Evolutionary conservation across 176 grass and related monocot species (phyloP).

Genomic region (Otatea glauca): DNA sequence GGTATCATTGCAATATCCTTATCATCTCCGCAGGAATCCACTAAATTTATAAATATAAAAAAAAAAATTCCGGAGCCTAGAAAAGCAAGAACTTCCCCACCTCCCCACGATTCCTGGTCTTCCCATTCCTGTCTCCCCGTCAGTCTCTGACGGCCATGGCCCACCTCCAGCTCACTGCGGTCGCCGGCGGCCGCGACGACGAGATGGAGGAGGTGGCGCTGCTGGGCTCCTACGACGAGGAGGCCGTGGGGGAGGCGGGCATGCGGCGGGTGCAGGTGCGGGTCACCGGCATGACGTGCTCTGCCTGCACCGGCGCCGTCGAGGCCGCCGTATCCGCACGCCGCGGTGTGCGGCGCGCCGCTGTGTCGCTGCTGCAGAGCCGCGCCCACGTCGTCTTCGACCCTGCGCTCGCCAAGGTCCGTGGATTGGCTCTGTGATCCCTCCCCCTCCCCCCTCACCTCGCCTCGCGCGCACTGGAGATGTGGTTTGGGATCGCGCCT

Average conservation of each 20-base stretch:
- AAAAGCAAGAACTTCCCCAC: no score
- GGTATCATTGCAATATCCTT: no score
- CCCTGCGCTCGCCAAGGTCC: slow-evolving; percentile 73
- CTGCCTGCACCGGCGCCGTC: slow-evolving; percentile 82
- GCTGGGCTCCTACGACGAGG: slow-evolving; percentile 68
- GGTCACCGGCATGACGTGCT: slow-evolving; percentile 94
- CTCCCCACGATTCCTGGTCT: not conserved
- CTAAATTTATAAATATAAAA: no score
- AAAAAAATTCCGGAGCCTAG: no score
- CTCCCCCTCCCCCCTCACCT: not conserved
- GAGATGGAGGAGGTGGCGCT: slow-evolving; percentile 89
- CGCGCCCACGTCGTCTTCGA: slow-evolving; percentile 88
- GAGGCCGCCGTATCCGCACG: slow-evolving; percentile 67
- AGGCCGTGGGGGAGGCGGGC: slow-evolving; percentile 31
- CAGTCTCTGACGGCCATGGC: slow-evolving; percentile 46
- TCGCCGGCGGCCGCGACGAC: slow-evolving; percentile 44
- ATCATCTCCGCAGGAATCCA: no score
- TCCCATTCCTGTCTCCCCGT: not conserved
- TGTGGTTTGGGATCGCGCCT: not conserved
- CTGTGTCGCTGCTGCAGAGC: slow-evolving; percentile 89
- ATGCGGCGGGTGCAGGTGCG: slow-evolving; percentile 66
- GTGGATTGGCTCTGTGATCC: slow-evolving; percentile 33
- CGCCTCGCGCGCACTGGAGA: not conserved
- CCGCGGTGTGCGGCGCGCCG: slow-evolving; percentile 57
- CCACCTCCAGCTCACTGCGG: slow-evolving; percentile 70